Percentiles rank a stretch among this genome's conserved stretches.
These are phyloP conservation scores for Elaeis guineensis DNA, from an alignment of 176 grass and related monocot genomes.

Conservation along the genomic window DNA sequence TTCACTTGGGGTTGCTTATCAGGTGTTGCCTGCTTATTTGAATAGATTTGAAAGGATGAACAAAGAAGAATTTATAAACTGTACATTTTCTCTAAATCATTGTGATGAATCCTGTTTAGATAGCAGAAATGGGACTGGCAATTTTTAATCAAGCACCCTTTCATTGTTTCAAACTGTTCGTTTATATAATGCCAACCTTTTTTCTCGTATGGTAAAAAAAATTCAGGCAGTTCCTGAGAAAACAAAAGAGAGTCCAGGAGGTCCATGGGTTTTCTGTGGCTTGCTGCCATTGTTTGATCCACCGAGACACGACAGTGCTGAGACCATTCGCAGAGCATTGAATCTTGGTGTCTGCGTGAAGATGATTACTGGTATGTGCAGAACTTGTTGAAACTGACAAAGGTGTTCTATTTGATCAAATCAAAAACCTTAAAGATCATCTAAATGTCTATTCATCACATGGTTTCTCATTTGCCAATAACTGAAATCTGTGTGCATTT, in stretches of 20 bases:
- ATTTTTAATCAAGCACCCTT: too few relatives aligned
- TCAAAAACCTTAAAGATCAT: too few relatives aligned
- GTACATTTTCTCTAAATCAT: too few relatives aligned
- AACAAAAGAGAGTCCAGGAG: conserved; percentile 45
- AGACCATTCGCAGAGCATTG: conserved; percentile 66
- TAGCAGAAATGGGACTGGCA: too few relatives aligned
- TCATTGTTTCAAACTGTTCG: not conserved
- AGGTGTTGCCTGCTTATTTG: conserved; percentile 23
- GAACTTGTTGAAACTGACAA: not conserved
- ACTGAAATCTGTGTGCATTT: too few relatives aligned
- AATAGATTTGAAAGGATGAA: too few relatives aligned
- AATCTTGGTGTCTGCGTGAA: conserved; percentile 83
- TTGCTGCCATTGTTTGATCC: conserved; percentile 81
- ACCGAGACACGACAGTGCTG: conserved; percentile 79
- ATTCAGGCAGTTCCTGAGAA: conserved; percentile 63
- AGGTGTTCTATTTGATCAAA: too few relatives aligned
- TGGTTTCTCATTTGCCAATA: too few relatives aligned
- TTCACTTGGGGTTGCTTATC: conserved; percentile 73
- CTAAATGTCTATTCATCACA: too few relatives aligned
- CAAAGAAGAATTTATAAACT: too few relatives aligned
- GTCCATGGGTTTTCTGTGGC: conserved; percentile 73
- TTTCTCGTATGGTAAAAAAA: not conserved
- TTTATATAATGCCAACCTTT: not conserved
- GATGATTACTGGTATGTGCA: conserved; percentile 65
- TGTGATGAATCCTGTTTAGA: too few relatives aligned